These are phyloP conservation scores for Tricharina praecox DNA, from an alignment of 495 filamentous ascomycete genomes.

Conservation along the genomic window DNA sequence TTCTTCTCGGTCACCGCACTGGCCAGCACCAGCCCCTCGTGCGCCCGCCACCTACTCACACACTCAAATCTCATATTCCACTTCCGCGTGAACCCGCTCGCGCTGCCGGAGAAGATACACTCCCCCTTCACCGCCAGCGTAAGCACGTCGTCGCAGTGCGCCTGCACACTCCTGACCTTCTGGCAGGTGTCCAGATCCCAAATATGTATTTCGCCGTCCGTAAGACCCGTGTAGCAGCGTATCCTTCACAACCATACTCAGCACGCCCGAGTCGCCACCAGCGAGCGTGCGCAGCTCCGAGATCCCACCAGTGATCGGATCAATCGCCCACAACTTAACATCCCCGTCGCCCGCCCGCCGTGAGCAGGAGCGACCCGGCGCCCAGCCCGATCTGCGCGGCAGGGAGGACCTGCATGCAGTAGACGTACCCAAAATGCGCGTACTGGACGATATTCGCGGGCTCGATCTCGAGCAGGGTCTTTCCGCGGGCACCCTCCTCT, in stretches of 20 bases:
- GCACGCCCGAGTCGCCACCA: conserved; percentile 59
- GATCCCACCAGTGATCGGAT: conserved; percentile 34
- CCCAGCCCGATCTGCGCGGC: conserved; percentile 19
- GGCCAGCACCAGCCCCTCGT: conserved; percentile 72
- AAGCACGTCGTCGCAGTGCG: conserved; percentile 68
- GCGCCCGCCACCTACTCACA: conserved; percentile 65
- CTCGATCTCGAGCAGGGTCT: conserved; percentile 60
- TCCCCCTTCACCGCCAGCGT: conserved; percentile 68
- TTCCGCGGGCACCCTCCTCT: conserved; percentile 22
- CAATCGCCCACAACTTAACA: conserved; percentile 65
- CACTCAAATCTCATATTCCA: conserved; percentile 83
- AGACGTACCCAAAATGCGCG: conserved; percentile 86
- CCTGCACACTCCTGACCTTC: conserved; percentile 64
- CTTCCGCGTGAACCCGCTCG: conserved; percentile 64
- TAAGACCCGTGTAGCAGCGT: conserved; percentile 76
- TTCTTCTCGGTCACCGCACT: conserved; percentile 54
- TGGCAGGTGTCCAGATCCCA: conserved; percentile 96
- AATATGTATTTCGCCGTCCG: conserved; percentile 80
- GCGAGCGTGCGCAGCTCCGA: conserved; percentile 49
- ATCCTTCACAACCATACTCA: conserved; percentile 69
- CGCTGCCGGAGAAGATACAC: conserved; percentile 65
- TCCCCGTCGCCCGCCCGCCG: conserved; percentile 85
- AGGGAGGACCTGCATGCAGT: conserved; percentile 76
- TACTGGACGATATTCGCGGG: conserved; percentile 67
- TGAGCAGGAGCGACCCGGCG: conserved; percentile 59